phyloP scores from a whole-genome alignment of 768 basidiomycete species.

The Podaxis sp. region DNA sequence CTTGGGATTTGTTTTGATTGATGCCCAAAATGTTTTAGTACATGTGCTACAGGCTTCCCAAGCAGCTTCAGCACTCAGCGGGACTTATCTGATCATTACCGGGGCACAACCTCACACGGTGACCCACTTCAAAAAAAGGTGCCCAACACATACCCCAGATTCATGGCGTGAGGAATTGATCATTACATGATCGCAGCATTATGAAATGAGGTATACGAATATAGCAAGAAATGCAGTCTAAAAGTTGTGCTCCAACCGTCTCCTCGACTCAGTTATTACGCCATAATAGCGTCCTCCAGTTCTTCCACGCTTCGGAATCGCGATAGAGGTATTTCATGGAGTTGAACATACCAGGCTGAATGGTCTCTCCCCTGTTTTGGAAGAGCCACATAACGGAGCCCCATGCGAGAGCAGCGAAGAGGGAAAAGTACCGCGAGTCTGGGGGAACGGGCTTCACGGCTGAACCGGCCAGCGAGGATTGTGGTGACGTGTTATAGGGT shows the following conservation, averaged over 20 bases:
- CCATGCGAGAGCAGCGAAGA: conserved; percentile 89
- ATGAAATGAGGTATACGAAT: conserved; percentile 14
- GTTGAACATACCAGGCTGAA: conserved; percentile 96
- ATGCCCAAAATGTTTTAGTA: conserved; percentile 38
- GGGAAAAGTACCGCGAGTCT: conserved; percentile 75
- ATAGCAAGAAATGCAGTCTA: not conserved
- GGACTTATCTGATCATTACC: conserved; percentile 18
- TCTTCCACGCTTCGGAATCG: conserved; percentile 85
- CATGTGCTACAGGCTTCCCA: conserved; percentile 54
- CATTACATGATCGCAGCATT: conserved; percentile 3
- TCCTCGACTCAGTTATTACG: conserved; percentile 62
- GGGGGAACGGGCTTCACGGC: conserved; percentile 73
- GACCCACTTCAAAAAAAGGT: not conserved
- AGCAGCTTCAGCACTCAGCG: conserved; percentile 45
- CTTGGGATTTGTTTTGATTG: conserved; percentile 12
- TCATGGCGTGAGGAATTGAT: not conserved
- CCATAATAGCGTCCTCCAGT: conserved; percentile 84
- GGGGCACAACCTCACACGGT: conserved; percentile 8
- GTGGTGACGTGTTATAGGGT: conserved; percentile 44
- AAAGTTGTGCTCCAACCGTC: not conserved
- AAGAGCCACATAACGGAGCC: conserved; percentile 97
- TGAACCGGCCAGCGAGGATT: conserved; percentile 35
- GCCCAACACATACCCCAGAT: conserved; percentile 4
- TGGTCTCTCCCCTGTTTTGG: conserved; percentile 78
- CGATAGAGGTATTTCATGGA: conserved; percentile 95